Evolutionary conservation across 345 rosid species (phyloP).

Genomic region (Sonneratia caseolaris): DNA sequence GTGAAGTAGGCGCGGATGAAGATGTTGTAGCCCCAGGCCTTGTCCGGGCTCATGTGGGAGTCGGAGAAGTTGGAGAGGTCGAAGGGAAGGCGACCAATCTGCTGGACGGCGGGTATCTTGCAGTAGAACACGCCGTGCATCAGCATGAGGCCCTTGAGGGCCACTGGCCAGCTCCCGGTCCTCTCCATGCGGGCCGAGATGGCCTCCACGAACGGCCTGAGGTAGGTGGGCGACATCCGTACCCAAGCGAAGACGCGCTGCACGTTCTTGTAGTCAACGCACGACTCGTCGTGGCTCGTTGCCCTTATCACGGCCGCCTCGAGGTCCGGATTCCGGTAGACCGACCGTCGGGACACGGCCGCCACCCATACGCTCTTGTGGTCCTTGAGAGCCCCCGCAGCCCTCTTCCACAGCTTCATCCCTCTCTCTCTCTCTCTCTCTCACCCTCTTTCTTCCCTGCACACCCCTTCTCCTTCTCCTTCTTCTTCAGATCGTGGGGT

Average conservation of each 20-base stretch:
- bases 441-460: no score
- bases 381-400: slow-evolving; percentile 69
- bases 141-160: slow-evolving; percentile 64
- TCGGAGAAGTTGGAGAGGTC: slow-evolving; percentile 57
- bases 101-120: slow-evolving; percentile 28
- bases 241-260: slow-evolving; percentile 58
- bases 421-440: not conserved
- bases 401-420: slow-evolving; percentile 64
- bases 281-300: slow-evolving; percentile 59
- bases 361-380: slow-evolving; percentile 45
- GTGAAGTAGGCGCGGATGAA: slow-evolving; percentile 59
- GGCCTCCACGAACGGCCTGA: slow-evolving; percentile 42
- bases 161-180: slow-evolving; percentile 67
- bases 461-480: no score
- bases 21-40: slow-evolving; percentile 36
- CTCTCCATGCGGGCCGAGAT: slow-evolving; percentile 44
- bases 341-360: slow-evolving; percentile 18
- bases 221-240: slow-evolving; percentile 47
- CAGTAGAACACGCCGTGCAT: slow-evolving; percentile 74
- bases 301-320: slow-evolving; percentile 66
- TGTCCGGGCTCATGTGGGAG: slow-evolving; percentile 19
- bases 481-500: no score
- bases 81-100: slow-evolving; percentile 55
- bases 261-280: slow-evolving; percentile 50
- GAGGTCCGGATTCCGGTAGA: slow-evolving; percentile 34